Base-by-base conservation (phyloP, 2,329 filamentous ascomycete species). In the Dactylellina drechsleri region DNA sequence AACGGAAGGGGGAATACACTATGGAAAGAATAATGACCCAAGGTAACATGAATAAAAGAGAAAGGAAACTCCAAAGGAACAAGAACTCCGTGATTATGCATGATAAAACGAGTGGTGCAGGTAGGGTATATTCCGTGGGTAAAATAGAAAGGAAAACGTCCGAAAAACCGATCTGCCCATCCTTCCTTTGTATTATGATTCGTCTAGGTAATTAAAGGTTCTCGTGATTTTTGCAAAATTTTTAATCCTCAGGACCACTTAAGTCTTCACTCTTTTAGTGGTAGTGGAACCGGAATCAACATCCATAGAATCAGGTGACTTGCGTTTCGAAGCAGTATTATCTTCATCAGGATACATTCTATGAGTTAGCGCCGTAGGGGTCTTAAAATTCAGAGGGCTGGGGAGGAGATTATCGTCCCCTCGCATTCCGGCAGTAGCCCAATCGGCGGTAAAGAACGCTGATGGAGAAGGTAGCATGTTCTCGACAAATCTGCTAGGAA, bases 321-420 rank as follows among this genome's bases (percentile, higher is more conserved):
- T 76, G 31, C 72, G 66, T 47, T 76, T 76, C 4, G 62, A 64
- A 23, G 40, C 65, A 13, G 56, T 66, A 18, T 13, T 61, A 7
- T 76, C 72, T n/a, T 71, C 66, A 7, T 76, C 72, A 2, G 66
- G 50, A 26, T 66, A 76, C 66, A 76, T 66, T 23, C 72, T 49
- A 5, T 60, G 41, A 28, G 82, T 80, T 36, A 36, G 10, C 31
- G 31, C 31, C 12, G 83, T 82, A 0, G 95, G 95, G 0, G 95
- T 98, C 40, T 92, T 91, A 82, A 97, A 97, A 75, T 93, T 96
- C 77, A 98, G 84, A 8, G 95, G 95, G 81, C 93, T 97, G 0
- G 93, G 93, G 57, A 98, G 85, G 78, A 96, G 95, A 79, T 95
- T 96, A 81, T 87, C 91, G 78, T 95, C 91, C 67, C 85, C 82